These are phyloP conservation scores for Fusarium compactum DNA, from an alignment of 2,329 filamentous ascomycete species.

Conservation along the genomic window DNA sequence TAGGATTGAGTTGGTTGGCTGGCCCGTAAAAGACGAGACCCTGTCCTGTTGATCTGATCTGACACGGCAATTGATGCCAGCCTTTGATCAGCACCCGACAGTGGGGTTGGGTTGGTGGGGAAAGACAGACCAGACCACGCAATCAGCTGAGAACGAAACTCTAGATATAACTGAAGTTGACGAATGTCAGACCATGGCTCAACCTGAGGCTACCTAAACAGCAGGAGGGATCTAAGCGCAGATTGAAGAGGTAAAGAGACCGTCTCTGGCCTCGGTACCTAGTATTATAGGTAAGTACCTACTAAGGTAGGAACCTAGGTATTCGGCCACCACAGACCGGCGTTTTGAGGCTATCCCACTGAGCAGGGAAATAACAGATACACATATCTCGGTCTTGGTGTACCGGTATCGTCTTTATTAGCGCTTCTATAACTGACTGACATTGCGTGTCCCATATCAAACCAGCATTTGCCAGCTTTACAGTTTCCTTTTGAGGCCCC, in stretches of 20 bases:
- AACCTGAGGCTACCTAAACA: background rate
- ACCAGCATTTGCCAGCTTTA: background rate
- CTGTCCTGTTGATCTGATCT: slow-evolving; percentile 30
- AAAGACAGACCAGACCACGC: background rate
- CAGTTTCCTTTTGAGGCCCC: slow-evolving; percentile 31
- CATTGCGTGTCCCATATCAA: slow-evolving; percentile 1
- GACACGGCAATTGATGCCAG: slow-evolving; percentile 19
- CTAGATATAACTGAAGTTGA: background rate
- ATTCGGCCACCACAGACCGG: background rate
- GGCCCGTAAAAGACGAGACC: slow-evolving; percentile 1
- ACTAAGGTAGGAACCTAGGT: background rate
- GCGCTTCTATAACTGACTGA: background rate
- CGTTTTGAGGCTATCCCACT: background rate
- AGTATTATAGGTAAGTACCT: too few relatives aligned
- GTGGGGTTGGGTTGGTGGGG: slow-evolving; percentile 13
- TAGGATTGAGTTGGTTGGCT: background rate
- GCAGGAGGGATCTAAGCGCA: background rate
- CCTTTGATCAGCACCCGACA: background rate
- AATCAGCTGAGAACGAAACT: background rate
- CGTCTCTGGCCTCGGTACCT: background rate
- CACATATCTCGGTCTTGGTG: background rate
- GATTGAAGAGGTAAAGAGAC: slow-evolving; percentile 12
- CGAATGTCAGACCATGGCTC: background rate
- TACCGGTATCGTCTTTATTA: background rate
- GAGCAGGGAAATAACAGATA: background rate